These are phyloP conservation scores for Eucalyptus regnans DNA, from an alignment of 345 rosid species.

Conservation along the genomic window DNA sequence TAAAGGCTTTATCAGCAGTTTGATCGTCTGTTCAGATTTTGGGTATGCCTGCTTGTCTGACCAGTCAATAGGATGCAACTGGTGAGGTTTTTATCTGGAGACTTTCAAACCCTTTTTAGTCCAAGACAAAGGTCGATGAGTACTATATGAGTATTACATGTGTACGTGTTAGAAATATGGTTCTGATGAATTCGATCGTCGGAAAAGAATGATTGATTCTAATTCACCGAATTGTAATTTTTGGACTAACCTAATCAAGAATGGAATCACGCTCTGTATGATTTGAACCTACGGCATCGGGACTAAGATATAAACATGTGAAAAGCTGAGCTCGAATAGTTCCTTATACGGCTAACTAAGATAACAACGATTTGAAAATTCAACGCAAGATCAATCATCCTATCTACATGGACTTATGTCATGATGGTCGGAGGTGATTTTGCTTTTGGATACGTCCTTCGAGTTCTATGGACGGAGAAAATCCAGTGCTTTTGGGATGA, in stretches of 20 bases:
- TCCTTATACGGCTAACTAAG: rapidly evolving
- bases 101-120: background rate
- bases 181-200: rapidly evolving
- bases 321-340: background rate
- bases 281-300: no score
- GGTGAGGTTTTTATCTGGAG: background rate
- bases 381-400: background rate
- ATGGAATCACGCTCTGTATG: no score
- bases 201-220: background rate
- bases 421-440: background rate
- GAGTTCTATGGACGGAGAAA: background rate
- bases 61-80: background rate
- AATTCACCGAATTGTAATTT: background rate
- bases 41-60: background rate
- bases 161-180: background rate
- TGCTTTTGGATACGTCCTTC: background rate
- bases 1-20: background rate
- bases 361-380: background rate
- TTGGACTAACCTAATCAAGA: no score
- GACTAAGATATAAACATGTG: background rate
- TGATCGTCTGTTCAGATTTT: background rate
- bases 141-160: background rate
- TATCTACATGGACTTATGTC: background rate
- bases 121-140: background rate
- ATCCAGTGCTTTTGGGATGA: background rate